Base-by-base conservation (phyloP, 2,329 filamentous ascomycete genomes). In the Epichloe glyceriae region DNA sequence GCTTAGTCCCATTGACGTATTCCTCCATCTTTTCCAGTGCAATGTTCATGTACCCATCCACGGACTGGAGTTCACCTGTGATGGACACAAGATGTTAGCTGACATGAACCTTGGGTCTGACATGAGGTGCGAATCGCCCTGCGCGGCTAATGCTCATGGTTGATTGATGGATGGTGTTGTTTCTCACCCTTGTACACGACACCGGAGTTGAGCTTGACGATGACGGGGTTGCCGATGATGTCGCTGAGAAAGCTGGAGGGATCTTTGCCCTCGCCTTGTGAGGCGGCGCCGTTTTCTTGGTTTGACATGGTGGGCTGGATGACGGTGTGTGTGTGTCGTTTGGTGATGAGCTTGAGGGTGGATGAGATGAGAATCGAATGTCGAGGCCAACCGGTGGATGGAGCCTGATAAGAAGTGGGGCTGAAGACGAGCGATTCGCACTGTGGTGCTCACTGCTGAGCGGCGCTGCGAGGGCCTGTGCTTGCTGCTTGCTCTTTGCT, bases 11-110 rank as follows among this genome's bases (percentile, higher is more conserved):
- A 63, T 95, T 85, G 58, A 96, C 85, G 60, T 84, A 89, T 70
- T 98, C 93, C 57, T 88, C 84, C 19, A 89, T 95, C 71, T 95
- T 93, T 69, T 98, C 93, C 33, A 98, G 79, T 12, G 93, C 91
- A 66, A 98, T 96, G 72, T 98, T 98, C 93, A 98, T 98, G 72
- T 97, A 98, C 49, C 93, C 93, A 68, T 98, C 93, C 47, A 98
- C 91, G 0, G 90, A 95, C 67, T 97, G 90, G 38, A 97, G 78
- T 66, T 96, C 89, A 59, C 93, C 91, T 96, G n/a, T 11, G 3
- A 12, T 38, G 12, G 2, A 38, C 3, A 6, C 5, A 38, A 38
- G 5, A 38, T 38, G 35, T n/a, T 38, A n/a, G 15, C 12, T 38
- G 35, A 38, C 14, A 15, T 38, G 35, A 30, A 30, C 30, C 30